Conservation (phyloP, 352 stramenopile genomes). For the Pythium rhizo-oryzae region DNA sequence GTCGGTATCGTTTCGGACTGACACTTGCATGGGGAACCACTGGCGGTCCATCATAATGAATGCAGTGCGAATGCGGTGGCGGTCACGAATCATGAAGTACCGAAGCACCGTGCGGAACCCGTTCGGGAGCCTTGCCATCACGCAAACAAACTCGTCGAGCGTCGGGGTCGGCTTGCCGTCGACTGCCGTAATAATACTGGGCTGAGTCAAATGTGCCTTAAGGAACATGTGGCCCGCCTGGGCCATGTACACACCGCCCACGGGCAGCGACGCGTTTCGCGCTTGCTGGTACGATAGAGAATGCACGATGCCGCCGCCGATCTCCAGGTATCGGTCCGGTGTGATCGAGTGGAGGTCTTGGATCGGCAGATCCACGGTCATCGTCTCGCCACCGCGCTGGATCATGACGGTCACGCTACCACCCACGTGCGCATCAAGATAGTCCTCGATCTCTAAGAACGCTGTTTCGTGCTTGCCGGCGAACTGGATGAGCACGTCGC, state of each 20-base stretch:
- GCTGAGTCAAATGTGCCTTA: constrained; percentile 81
- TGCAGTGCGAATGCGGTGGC: constrained; percentile 80
- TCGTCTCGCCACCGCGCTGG: constrained; percentile 66
- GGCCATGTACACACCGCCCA: constrained; percentile 83
- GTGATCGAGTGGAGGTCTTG: constrained; percentile 88
- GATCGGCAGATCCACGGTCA: constrained; percentile 47
- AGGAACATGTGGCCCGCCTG: constrained; percentile 92
- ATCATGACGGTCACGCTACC: constrained; percentile 70
- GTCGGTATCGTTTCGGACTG: constrained; percentile 69
- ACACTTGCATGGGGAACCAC: constrained; percentile 90
- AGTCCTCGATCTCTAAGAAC: constrained; percentile 84
- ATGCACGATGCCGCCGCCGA: constrained; percentile 87
- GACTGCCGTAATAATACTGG: constrained; percentile 88
- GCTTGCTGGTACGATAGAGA: constrained; percentile 89
- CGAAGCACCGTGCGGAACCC: constrained; percentile 81
- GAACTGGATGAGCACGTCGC: constrained; percentile 88
- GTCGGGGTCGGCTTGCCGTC: constrained; percentile 79
- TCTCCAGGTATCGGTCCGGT: constrained; percentile 80
- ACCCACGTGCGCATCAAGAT: constrained; percentile 72
- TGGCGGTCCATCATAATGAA: constrained; percentile 90
- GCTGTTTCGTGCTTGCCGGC: constrained; percentile 72
- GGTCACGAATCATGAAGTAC: constrained; percentile 88
- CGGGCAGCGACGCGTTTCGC: constrained; percentile 75
- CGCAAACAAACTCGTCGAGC: constrained; percentile 80
- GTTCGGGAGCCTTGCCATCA: constrained; percentile 75